Evolutionary conservation across 192 early-diverging fungal genomes (phyloP), one percentile per base, ranked within the genome.

Genomic region (Backusella tarrabulga): DNA sequence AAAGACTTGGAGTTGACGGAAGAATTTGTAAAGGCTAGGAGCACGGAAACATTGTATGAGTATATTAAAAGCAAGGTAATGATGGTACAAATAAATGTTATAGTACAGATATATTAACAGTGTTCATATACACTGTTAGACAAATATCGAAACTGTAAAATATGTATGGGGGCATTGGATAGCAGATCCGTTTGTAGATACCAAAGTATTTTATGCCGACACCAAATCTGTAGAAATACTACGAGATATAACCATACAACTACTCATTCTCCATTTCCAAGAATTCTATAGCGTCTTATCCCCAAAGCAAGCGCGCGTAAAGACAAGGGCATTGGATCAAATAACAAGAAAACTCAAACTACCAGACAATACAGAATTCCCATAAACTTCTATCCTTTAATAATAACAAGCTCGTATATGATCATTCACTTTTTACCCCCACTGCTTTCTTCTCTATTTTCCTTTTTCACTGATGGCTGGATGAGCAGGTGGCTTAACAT

Each of bases 91-190:
- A 40, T 23, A 26, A 63, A 63, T 14, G 9, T 3, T 11, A 26
- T 26, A 63, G 2, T 63, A 7, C 12, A 29, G 9, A 63, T 14
- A 63, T 63, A 63, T 63, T 63, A 63, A 63, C 19, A 50, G 19
- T 50, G 19, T n/a, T n/a, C 6, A 50, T n/a, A 44, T 44, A 56
- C 8, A 23, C 54, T 21, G 21, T 17, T 40, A 75, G 74, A 75
- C 67, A 19, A 66, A 56, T 44, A 26, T 44, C 6, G 21, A 38
- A 2, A 46, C 38, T 11, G 14, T 75, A 46, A 66, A 68, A 21
- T 34, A 21, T 11, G 44, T 75, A 8, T 75, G 74, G 74, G 41
- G 40, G 12, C 63, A 75, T 66, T 75, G 74, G 74, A 75, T 75
- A 42, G 67, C 38, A 26, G 63, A 75, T 15, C 74, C 74, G 6